Evolutionary conservation across 495 filamentous ascomycete species (phyloP).

Genomic region (Penicillium crystallinum): DNA sequence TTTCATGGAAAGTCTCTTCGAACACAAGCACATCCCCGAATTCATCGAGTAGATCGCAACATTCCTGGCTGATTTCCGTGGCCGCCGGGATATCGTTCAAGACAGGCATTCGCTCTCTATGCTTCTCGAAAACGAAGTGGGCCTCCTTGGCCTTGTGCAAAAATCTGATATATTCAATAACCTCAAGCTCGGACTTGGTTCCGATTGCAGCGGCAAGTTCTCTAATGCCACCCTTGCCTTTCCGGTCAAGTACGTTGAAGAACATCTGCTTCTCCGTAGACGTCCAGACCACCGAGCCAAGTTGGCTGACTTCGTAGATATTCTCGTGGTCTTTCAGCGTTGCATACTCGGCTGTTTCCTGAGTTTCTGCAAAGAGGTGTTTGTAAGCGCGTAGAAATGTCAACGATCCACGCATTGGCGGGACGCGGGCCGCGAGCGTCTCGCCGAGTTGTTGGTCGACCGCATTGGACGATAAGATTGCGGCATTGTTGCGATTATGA

Average conservation of each 20-base stretch:
- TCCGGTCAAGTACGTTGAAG: slow-evolving; percentile 57
- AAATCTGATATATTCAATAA: slow-evolving; percentile 59
- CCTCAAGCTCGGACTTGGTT: slow-evolving; percentile 71
- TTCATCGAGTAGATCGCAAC: slow-evolving; percentile 59
- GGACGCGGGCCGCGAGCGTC: background rate
- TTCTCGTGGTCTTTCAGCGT: slow-evolving; percentile 7
- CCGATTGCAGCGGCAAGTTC: slow-evolving; percentile 59
- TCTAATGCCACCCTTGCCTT: slow-evolving; percentile 54
- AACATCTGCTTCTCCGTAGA: slow-evolving; percentile 61
- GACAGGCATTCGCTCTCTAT: slow-evolving; percentile 16
- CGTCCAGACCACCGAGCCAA: slow-evolving; percentile 68
- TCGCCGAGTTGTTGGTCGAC: background rate
- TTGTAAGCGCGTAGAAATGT: slow-evolving; percentile 42
- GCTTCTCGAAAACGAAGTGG: slow-evolving; percentile 23
- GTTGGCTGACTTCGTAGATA: slow-evolving; percentile 41
- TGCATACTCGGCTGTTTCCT: slow-evolving; percentile 32
- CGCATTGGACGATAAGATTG: background rate
- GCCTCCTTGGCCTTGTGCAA: slow-evolving; percentile 48
- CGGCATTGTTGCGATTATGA: background rate
- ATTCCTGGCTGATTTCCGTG: slow-evolving; percentile 62
- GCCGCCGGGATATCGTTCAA: slow-evolving; percentile 61
- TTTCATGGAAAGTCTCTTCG: slow-evolving; percentile 54
- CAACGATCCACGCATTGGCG: slow-evolving; percentile 2
- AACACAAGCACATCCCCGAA: slow-evolving; percentile 57
- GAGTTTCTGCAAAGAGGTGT: slow-evolving; percentile 53